Percentiles rank a stretch among this genome's conserved stretches.
phyloP scores from a whole-genome alignment of 148 eudicot species.

The Fallopia convolvulus region DNA sequence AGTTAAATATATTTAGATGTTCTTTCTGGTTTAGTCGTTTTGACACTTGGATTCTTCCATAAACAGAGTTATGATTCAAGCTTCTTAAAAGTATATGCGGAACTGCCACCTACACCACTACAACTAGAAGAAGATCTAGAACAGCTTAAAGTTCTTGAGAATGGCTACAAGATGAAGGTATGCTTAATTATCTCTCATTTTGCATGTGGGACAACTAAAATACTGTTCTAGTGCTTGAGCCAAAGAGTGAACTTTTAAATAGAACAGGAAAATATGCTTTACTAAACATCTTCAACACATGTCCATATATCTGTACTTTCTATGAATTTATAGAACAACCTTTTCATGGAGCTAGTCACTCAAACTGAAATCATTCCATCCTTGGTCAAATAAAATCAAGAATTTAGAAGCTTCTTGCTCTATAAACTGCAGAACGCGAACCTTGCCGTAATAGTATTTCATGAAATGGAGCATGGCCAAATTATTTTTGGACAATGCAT shows the following conservation, averaged over 20 bases:
- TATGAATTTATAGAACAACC: not conserved
- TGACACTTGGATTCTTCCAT: conserved; percentile 5
- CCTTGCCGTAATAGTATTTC: not conserved
- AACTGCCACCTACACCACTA: conserved; percentile 71
- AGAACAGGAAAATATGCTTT: not conserved
- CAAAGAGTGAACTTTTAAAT: not conserved
- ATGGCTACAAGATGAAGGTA: conserved; percentile 94
- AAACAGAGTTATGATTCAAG: conserved; percentile 72
- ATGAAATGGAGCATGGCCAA: not conserved
- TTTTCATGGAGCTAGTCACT: not conserved
- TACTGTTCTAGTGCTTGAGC: not conserved
- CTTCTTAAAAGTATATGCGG: conserved; percentile 66
- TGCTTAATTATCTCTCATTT: not conserved
- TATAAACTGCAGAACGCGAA: not conserved
- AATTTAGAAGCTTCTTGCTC: not conserved
- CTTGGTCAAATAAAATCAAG: not conserved
- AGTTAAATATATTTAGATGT: not conserved
- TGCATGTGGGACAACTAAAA: not conserved
- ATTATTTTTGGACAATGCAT: not conserved
- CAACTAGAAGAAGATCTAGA: conserved; percentile 98
- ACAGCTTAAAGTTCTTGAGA: conserved; percentile 90
- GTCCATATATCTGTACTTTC: not conserved
- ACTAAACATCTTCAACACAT: not conserved
- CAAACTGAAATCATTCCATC: not conserved
- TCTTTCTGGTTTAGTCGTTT: not conserved